Percentiles rank a stretch among this genome's conserved stretches.
phyloP scores from a whole-genome alignment of 164 flowering plant species.

The Magnolia officinalis region DNA sequence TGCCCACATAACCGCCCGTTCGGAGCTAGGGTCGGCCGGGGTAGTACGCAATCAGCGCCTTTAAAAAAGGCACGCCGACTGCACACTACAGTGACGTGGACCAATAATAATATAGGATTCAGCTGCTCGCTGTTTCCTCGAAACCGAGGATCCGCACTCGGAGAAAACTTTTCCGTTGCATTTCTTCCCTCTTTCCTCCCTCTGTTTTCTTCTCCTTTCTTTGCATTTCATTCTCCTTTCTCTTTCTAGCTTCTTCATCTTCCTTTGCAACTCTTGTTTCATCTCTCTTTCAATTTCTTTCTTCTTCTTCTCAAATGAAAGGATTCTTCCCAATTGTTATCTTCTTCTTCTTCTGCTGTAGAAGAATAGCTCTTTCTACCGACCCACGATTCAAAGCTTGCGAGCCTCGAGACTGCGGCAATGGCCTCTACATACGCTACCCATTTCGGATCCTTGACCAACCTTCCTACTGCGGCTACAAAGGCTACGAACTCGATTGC shows the following conservation, averaged over 20 bases:
- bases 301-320: background rate
- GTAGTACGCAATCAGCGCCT: too few species aligned
- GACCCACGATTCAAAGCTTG: constrained; percentile 34
- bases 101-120: too few species aligned
- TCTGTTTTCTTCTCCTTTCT: background rate
- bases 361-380: constrained; percentile 13
- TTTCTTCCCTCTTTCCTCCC: background rate
- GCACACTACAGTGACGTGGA: too few species aligned
- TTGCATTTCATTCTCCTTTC: background rate
- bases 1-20: too few species aligned
- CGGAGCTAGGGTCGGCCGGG: too few species aligned
- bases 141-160: too few species aligned
- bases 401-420: constrained; percentile 42
- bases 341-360: background rate
- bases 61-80: too few species aligned
- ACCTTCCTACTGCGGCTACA: constrained; percentile 45
- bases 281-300: background rate
- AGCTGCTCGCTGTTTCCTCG: too few species aligned
- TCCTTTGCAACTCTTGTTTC: background rate
- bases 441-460: constrained; percentile 54
- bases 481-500: constrained; percentile 41
- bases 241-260: background rate
- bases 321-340: background rate
- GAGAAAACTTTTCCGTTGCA: too few species aligned
- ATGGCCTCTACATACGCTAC: constrained; percentile 34